Conservation (phyloP, 345 rosid genomes). For the Citrus sinensis region DVS_A1.0 CM039166.1:24522001-24522500, state of each 20-base stretch:
- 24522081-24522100: constrained; percentile 96
- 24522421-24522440: constrained; percentile 95
- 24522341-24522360: constrained; percentile 98
- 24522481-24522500: constrained; percentile 98
- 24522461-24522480: constrained; percentile 98
- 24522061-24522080: constrained; percentile 99
- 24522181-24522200: constrained; percentile 94
- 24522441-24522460: constrained; percentile 98
- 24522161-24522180: constrained; percentile 99
- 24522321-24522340: constrained; percentile 96
- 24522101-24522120: constrained; percentile 92
- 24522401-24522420: constrained; percentile 98
- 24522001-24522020: constrained; percentile 96
- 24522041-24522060: constrained; percentile 94
- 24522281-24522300: constrained; percentile 99
- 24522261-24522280: constrained; percentile 98
- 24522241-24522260: constrained; percentile 98
- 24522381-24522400: constrained; percentile 99
- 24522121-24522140: constrained; percentile 94
- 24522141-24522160: constrained; percentile 95
- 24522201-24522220: constrained; percentile 95
- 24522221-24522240: constrained; percentile 98
- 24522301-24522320: constrained; percentile 96
- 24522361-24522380: constrained; percentile 97
- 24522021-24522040: constrained; percentile 97